Percentiles rank a stretch among this genome's conserved stretches.
These are phyloP conservation scores for Boletus huronensis DNA, from an alignment of 768 basidiomycete species.

Conservation along the genomic window DNA sequence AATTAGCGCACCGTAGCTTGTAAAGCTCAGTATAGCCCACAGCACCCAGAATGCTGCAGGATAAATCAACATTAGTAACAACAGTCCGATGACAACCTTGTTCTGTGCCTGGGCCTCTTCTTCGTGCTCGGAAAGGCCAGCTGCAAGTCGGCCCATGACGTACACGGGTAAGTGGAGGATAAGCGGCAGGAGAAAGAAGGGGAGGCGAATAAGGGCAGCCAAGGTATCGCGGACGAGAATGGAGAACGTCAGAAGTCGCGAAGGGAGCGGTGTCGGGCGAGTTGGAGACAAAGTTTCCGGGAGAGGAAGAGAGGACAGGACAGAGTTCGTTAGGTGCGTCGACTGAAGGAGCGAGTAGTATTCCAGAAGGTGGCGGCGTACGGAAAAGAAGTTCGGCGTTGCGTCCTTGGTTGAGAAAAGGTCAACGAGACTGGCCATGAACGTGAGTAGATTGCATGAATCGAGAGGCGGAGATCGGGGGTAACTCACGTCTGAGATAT, in stretches of 20 bases:
- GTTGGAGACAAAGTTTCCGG: constrained; percentile 81
- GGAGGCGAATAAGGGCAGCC: constrained; percentile 65
- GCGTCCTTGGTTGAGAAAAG: constrained; percentile 72
- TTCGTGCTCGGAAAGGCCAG: constrained; percentile 73
- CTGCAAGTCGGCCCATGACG: constrained; percentile 72
- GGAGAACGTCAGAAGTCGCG: constrained; percentile 75
- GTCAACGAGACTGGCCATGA: constrained; percentile 69
- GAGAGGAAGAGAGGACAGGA: constrained; percentile 79
- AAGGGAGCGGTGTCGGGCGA: constrained; percentile 66
- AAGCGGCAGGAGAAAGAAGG: constrained; percentile 87
- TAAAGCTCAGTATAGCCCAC: constrained; percentile 82
- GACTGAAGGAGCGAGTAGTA: constrained; percentile 87
- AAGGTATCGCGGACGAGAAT: constrained; percentile 78
- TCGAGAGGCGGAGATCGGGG: constrained; percentile 20
- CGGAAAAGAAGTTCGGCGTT: constrained; percentile 53
- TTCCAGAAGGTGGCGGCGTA: constrained; percentile 70
- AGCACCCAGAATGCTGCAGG: constrained; percentile 79
- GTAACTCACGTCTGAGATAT: constrained; percentile 85
- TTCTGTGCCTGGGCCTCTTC: constrained; percentile 97
- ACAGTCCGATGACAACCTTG: constrained; percentile 85
- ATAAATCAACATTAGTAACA: constrained; percentile 74
- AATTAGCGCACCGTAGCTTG: constrained; percentile 66
- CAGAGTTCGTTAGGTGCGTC: constrained; percentile 80
- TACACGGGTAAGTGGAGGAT: constrained; percentile 84
- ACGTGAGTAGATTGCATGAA: constrained; percentile 24